These are phyloP conservation scores for Eutypa lata DNA, from an alignment of 2,329 filamentous ascomycete species.

Conservation along the genomic window DNA sequence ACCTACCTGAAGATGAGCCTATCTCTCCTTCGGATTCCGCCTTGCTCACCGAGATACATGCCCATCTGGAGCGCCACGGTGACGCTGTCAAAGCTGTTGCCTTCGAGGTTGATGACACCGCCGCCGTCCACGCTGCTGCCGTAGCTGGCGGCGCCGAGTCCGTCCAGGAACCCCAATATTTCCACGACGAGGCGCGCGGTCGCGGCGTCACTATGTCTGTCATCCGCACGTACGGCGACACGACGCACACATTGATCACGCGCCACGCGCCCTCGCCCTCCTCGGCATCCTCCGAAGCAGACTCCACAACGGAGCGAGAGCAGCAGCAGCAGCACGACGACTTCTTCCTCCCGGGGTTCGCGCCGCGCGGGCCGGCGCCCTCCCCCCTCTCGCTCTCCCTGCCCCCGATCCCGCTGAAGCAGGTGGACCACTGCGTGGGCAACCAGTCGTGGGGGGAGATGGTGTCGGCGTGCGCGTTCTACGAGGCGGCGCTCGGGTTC, in stretches of 20 bases:
- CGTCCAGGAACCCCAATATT: constrained; percentile 56
- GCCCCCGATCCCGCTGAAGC: constrained; percentile 64
- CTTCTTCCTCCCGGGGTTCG: constrained; percentile 79
- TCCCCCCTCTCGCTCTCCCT: constrained; percentile 40
- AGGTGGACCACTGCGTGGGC: constrained; percentile 94
- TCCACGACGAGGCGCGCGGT: constrained; percentile 59
- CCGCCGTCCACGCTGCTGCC: constrained; percentile 73
- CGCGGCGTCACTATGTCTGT: constrained; percentile 66
- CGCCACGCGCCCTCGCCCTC: constrained; percentile 64
- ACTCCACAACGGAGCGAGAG: too few species aligned
- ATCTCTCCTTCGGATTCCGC: constrained; percentile 61
- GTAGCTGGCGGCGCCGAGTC: constrained; percentile 61
- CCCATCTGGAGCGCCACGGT: constrained; percentile 81
- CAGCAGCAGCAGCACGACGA: not conserved
- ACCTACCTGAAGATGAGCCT: constrained; percentile 56
- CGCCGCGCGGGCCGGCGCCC: constrained; percentile 43
- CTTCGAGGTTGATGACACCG: constrained; percentile 88
- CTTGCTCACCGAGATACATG: constrained; percentile 71
- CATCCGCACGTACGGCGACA: constrained; percentile 91
- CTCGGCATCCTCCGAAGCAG: not conserved
- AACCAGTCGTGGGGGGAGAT: constrained; percentile 97
- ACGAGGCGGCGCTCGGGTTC: constrained; percentile 86
- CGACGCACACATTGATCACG: constrained; percentile 86
- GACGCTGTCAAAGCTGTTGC: constrained; percentile 95
- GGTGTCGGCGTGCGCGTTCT: constrained; percentile 64